Percentiles rank a stretch among this genome's conserved stretches.
These are phyloP conservation scores for Myrica gale DNA, from an alignment of 306 rosid species.

Conservation along the genomic window DNA sequence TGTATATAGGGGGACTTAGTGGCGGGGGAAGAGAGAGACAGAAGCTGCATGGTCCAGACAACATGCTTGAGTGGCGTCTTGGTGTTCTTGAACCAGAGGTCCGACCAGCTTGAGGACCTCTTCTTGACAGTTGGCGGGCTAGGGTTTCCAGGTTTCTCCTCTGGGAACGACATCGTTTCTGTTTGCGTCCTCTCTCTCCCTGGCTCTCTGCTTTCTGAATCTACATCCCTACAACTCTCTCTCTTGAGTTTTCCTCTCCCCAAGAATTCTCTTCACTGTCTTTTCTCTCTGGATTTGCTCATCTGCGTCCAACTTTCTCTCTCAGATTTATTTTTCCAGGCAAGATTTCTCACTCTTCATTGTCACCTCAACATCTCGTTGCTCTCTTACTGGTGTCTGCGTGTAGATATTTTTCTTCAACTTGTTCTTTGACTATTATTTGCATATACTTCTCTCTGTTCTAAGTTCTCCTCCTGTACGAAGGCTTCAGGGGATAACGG, in stretches of 20 bases:
- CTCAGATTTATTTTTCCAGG: background rate
- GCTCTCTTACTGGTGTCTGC: background rate
- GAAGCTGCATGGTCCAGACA: conserved; percentile 64
- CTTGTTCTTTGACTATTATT: background rate
- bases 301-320: background rate
- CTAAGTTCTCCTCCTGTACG: background rate
- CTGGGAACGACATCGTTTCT: conserved; percentile 47
- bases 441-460: background rate
- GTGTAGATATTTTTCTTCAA: background rate
- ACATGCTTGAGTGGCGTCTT: conserved; percentile 50
- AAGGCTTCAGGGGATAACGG: conserved; percentile 10
- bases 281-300: background rate
- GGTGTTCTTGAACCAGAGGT: conserved; percentile 57
- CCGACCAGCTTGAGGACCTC: conserved; percentile 56
- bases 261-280: too few relatives aligned
- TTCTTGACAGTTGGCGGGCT: conserved; percentile 36
- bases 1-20: conserved; percentile 2
- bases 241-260: too few relatives aligned
- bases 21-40: conserved; percentile 43
- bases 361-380: background rate
- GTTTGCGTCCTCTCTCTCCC: background rate
- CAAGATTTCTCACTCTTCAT: background rate
- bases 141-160: conserved; percentile 38
- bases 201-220: too few relatives aligned
- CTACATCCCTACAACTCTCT: too few relatives aligned